Percentiles rank a stretch among this genome's conserved stretches.
Evolutionary conservation across 768 basidiomycete genomes (phyloP).

Genomic region (Leucocoprinus sp.): DNA sequence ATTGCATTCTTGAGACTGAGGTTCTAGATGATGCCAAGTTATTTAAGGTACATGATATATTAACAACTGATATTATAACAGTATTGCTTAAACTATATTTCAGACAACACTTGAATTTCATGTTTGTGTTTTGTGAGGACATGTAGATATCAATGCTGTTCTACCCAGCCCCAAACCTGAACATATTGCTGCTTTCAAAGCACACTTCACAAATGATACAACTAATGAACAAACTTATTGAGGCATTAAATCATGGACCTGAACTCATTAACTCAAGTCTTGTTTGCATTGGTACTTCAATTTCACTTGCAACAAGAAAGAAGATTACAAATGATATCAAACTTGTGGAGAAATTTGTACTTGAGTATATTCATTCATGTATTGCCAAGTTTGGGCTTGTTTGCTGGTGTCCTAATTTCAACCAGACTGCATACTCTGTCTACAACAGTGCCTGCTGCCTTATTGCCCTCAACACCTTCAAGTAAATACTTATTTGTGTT

Average conservation of each 20-base stretch:
- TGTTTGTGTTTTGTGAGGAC: constrained; percentile 7
- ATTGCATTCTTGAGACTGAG: neutral
- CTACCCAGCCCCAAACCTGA: constrained; percentile 2
- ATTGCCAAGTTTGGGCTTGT: constrained; percentile 3
- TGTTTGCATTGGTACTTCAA: constrained; percentile 4
- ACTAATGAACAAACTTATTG: neutral
- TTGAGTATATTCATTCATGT: constrained; percentile 8
- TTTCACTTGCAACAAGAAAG: constrained; percentile 3
- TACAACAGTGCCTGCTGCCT: constrained; percentile 15
- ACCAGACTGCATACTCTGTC: constrained; percentile 11
- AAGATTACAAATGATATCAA: constrained; percentile 6
- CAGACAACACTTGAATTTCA: constrained; percentile 12
- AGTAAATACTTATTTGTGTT: neutral
- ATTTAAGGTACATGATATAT: neutral
- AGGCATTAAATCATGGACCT: neutral
- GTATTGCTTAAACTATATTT: neutral
- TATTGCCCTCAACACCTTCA: constrained; percentile 5
- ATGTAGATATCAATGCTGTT: constrained; percentile 5
- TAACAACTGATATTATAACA: neutral
- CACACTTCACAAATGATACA: neutral
- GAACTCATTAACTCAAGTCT: constrained; percentile 7
- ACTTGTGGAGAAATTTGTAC: constrained; percentile 11
- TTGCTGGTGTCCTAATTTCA: constrained; percentile 13
- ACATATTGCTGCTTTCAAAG: constrained; percentile 1
- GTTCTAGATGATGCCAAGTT: neutral